Evolutionary conservation across 345 rosid genomes (phyloP).

Genomic region (Clausena lansium): DNA sequence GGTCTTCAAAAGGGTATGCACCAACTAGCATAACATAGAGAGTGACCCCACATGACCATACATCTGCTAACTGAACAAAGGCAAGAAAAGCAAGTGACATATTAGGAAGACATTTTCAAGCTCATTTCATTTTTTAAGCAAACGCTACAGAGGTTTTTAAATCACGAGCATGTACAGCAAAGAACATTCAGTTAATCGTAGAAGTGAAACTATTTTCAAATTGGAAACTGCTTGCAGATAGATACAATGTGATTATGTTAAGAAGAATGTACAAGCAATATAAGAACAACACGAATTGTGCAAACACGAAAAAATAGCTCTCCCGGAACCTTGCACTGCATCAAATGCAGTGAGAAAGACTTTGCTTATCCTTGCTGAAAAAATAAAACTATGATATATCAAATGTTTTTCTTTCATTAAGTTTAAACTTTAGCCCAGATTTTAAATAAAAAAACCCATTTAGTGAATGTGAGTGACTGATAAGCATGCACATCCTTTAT

Average conservation of each 20-base stretch:
- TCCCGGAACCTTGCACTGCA: neutral
- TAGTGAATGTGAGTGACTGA: neutral
- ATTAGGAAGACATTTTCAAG: neutral
- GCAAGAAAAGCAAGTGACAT: neutral
- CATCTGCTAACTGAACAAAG: conserved; percentile 71
- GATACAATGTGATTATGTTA: neutral
- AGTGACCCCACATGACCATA: conserved; percentile 97
- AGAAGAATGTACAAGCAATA: neutral
- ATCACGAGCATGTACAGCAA: neutral
- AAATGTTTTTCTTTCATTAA: neutral
- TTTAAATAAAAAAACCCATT: neutral
- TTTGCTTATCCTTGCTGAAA: neutral
- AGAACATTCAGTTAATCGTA: neutral
- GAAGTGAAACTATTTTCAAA: neutral
- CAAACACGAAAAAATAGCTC: neutral
- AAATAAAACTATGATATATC: neutral
- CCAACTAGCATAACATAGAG: conserved; percentile 95
- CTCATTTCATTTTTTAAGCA: neutral
- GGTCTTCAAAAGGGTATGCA: conserved; percentile 94
- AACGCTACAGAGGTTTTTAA: neutral
- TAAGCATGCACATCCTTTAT: neutral
- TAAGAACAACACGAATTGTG: neutral
- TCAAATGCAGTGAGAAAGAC: neutral
- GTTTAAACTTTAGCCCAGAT: neutral
- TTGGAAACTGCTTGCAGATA: neutral